Conservation (phyloP, 306 rosid species). For the Quercus parvula region DNA sequence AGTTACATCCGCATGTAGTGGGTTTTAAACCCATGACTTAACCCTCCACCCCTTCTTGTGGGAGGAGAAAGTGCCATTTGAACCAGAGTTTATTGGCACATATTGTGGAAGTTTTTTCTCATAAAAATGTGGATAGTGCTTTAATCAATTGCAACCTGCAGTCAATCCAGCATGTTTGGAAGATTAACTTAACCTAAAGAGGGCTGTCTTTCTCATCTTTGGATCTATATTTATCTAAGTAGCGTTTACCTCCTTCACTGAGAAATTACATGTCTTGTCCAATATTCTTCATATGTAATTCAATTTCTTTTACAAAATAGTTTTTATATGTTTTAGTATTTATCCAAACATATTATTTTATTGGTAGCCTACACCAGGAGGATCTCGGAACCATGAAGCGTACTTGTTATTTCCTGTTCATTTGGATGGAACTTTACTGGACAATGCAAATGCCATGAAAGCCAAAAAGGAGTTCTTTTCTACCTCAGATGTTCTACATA, state of each 20-base stretch:
- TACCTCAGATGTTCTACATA: constrained; percentile 82
- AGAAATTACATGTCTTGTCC: background rate
- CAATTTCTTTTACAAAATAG: background rate
- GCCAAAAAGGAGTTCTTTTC: constrained; percentile 79
- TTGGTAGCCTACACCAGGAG: constrained; percentile 76
- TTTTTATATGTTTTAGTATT: background rate
- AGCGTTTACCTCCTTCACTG: background rate
- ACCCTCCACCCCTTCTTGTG: too few relatives aligned
- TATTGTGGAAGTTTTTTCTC: background rate
- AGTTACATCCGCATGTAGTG: too few relatives aligned
- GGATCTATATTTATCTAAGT: background rate
- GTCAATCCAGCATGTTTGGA: background rate
- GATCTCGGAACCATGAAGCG: constrained; percentile 93
- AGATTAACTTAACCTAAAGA: background rate
- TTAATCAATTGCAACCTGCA: background rate
- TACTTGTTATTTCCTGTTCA: constrained; percentile 96
- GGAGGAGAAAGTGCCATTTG: too few relatives aligned
- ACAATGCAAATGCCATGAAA: constrained; percentile 79
- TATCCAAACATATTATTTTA: constrained; percentile 19
- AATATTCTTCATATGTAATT: background rate
- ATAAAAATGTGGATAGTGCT: background rate
- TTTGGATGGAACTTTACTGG: constrained; percentile 94
- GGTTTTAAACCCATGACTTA: too few relatives aligned
- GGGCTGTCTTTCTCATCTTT: background rate
- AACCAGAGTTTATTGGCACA: background rate